Percentiles rank a stretch among this genome's conserved stretches.
phyloP scores from a whole-genome alignment of 805 yeast species.

The Pichia rugopelliculosa region DNA sequence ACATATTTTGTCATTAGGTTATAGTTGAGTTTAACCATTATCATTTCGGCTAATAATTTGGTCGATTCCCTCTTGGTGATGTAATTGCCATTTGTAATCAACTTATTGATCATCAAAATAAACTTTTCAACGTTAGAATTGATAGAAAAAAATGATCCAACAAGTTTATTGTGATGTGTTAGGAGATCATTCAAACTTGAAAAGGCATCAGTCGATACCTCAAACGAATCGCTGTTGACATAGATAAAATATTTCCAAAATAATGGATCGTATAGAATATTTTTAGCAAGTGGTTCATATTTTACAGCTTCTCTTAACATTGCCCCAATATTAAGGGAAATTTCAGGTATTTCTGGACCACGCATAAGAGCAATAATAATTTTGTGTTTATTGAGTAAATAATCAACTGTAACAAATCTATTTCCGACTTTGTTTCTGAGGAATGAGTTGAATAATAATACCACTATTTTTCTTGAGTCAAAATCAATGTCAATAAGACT shows the following conservation, averaged over 20 bases:
- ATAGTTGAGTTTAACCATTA: constrained; percentile 65
- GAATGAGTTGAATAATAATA: constrained; percentile 62
- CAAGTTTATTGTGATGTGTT: constrained; percentile 59
- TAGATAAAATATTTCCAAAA: constrained; percentile 83
- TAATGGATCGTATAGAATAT: constrained; percentile 48
- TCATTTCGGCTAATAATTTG: constrained; percentile 63
- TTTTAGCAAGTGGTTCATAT: constrained; percentile 59
- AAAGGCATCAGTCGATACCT: constrained; percentile 85
- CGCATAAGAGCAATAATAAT: constrained; percentile 54
- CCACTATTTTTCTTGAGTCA: constrained; percentile 83
- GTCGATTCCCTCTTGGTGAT: constrained; percentile 90
- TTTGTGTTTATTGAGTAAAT: constrained; percentile 59
- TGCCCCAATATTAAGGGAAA: constrained; percentile 65
- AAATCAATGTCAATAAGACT: constrained; percentile 69
- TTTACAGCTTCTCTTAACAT: constrained; percentile 82
- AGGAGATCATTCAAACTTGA: constrained; percentile 66
- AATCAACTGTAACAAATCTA: constrained; percentile 82
- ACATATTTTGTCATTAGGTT: constrained; percentile 69
- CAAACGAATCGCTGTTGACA: constrained; percentile 72
- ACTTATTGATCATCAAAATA: constrained; percentile 52
- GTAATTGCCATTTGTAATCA: constrained; percentile 73
- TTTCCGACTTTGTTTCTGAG: constrained; percentile 71
- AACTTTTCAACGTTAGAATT: constrained; percentile 45
- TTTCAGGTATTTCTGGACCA: constrained; percentile 69
- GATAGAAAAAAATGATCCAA: constrained; percentile 57